phyloP scores from a whole-genome alignment of 257 asterid species.

The Jaltomata sinuosa region DNA sequence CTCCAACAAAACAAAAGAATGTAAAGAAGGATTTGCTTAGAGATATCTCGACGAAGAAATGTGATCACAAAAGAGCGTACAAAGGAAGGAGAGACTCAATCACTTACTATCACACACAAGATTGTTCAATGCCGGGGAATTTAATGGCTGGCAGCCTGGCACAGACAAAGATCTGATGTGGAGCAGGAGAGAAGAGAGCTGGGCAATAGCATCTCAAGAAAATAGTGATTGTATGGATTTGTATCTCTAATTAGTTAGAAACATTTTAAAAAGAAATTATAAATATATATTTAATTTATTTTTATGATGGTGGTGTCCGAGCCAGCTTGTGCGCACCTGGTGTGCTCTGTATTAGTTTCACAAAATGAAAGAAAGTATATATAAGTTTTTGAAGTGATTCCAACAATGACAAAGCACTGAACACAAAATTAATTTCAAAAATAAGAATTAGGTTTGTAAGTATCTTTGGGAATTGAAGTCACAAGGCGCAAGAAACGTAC shows the following conservation, averaged over 20 bases:
- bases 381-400: background rate
- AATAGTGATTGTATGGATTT: background rate
- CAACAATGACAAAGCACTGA: background rate
- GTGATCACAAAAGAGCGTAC: background rate
- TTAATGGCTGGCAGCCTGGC: background rate
- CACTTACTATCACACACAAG: background rate
- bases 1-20: background rate
- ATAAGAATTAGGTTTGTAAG: background rate
- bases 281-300: background rate
- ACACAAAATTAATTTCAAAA: background rate
- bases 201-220: background rate
- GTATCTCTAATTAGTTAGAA: background rate
- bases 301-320: background rate
- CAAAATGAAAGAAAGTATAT: background rate
- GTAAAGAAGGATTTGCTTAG: background rate
- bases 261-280: background rate
- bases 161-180: background rate
- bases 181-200: conserved; percentile 1
- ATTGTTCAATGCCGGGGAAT: background rate
- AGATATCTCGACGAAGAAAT: background rate
- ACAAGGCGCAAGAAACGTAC: background rate
- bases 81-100: background rate
- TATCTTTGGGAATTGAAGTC: background rate
- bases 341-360: background rate
- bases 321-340: background rate